phyloP scores from a whole-genome alignment of 495 filamentous ascomycete species.

The Hypoxylon fragiforme region DNA sequence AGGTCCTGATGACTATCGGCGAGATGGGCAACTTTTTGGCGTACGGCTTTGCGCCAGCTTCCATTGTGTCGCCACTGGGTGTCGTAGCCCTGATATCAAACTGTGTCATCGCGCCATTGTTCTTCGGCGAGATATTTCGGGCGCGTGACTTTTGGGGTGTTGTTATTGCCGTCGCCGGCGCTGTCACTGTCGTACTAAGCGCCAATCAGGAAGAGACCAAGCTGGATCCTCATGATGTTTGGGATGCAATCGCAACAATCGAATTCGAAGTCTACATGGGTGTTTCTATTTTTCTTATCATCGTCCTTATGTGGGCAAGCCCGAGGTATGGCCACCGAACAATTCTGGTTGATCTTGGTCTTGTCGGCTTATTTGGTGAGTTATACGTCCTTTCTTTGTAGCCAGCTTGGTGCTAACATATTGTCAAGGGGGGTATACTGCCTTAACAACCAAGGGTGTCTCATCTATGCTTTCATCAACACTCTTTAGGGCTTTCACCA shows the following conservation, averaged over 20 bases:
- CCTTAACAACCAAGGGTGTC: conserved; percentile 92
- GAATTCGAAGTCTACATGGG: conserved; percentile 91
- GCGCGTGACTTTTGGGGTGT: conserved; percentile 87
- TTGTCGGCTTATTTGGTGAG: conserved; percentile 90
- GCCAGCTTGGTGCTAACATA: conserved; percentile 38
- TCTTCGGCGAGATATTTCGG: conserved; percentile 89
- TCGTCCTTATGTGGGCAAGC: conserved; percentile 78
- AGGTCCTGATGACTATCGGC: conserved; percentile 87
- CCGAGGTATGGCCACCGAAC: conserved; percentile 75
- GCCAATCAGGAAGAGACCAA: conserved; percentile 88
- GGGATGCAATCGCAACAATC: conserved; percentile 82
- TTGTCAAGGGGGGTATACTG: conserved; percentile 82
- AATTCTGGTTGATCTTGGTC: conserved; percentile 90
- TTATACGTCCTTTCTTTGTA: conserved; percentile 12
- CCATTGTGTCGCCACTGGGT: conserved; percentile 94
- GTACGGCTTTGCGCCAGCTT: conserved; percentile 97
- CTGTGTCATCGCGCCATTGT: conserved; percentile 89
- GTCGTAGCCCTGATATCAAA: conserved; percentile 95
- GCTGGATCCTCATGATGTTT: conserved; percentile 87
- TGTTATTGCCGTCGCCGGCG: conserved; percentile 77
- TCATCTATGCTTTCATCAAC: conserved; percentile 91
- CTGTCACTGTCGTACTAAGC: conserved; percentile 91
- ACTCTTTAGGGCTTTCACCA: conserved; percentile 82
- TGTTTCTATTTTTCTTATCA: conserved; percentile 71
- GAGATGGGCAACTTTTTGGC: conserved; percentile 96